Evolutionary conservation across 1,284 basidiomycete genomes (phyloP).

Genomic region (Rhodotorula sp.): DNA sequence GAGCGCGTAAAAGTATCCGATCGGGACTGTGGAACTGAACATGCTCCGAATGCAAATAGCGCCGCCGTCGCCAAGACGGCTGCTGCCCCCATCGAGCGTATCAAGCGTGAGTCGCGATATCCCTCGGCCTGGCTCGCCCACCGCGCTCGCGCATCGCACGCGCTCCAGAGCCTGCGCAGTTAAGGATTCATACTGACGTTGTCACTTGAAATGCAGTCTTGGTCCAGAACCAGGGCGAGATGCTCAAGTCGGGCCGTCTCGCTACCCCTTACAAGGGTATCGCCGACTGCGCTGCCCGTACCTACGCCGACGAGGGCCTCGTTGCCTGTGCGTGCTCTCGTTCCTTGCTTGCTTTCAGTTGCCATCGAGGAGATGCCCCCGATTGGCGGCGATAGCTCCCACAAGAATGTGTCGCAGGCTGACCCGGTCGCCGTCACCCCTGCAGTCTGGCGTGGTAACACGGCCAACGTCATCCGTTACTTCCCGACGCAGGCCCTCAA

Average conservation of each 20-base stretch:
- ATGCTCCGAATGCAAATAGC: neutral
- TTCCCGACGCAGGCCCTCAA: slow-evolving; percentile 95
- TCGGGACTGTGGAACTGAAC: neutral
- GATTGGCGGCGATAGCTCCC: too few relatives aligned
- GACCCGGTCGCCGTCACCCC: too few relatives aligned
- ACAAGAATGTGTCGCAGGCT: too few relatives aligned
- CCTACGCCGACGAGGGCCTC: slow-evolving; percentile 85
- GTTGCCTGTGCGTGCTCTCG: slow-evolving; percentile 55
- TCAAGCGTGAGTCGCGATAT: slow-evolving; percentile 58
- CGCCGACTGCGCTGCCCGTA: slow-evolving; percentile 79
- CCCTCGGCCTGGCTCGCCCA: slow-evolving; percentile 1
- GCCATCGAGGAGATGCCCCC: too few relatives aligned
- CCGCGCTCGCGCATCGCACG: too few relatives aligned
- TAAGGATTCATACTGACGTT: neutral
- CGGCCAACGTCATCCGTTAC: slow-evolving; percentile 96
- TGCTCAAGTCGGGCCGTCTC: slow-evolving; percentile 49
- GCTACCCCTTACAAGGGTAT: slow-evolving; percentile 77
- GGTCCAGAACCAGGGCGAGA: slow-evolving; percentile 82
- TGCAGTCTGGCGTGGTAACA: slow-evolving; percentile 89
- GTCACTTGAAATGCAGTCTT: slow-evolving; percentile 57
- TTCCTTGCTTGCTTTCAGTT: neutral
- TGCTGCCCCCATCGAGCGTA: slow-evolving; percentile 97
- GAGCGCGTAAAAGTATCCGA: neutral
- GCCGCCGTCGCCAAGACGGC: slow-evolving; percentile 91
- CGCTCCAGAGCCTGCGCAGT: slow-evolving; percentile 27